Evolutionary conservation across 164 flowering plant species (phyloP), one percentile per base, ranked within the genome.

Genomic region (Vitis amurensis): DNA sequence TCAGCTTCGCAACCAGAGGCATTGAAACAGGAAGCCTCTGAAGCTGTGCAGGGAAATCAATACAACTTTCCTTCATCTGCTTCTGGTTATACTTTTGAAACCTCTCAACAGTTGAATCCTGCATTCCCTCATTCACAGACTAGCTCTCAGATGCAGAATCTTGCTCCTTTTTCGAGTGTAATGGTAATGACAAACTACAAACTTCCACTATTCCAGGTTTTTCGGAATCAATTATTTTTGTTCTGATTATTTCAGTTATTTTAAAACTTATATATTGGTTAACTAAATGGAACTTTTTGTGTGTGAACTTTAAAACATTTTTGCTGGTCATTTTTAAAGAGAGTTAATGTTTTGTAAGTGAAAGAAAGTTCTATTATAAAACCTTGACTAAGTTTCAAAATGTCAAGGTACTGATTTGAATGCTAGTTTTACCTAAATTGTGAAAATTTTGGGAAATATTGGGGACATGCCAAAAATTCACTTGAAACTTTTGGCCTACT

Each of bases 71-170:
- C 93, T 67, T 74, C 93, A 44, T 81, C 98, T 73, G 72, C 82
- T 48, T 81, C 91, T 69, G 86, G 81, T 57, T 96, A 88, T 74
- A 63, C 78, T 55, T 87, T 82, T 70, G 99, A 93, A 55, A 89
- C 69, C 65, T 61, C 74, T 49, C 86, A 85, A 55, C 96, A 85
- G 59, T 60, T 76, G 59, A 86, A 84, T 80, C 71, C 86, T 67
- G 79, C 87, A 50, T 85, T 78, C 70, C 57, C 74, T 66, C 86
- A 84, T 52, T 70, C 84, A 10, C 94, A 88, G 72, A 68, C 89
- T 55, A 81, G 83, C 70, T 75, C 93, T 59, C 95, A 91, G 76
- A 83, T 85, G 86, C 97, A 85, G 76, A 87, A 85, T 83, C 84
- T 79, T 53, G 66, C 89, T 77, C 84, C 88, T 2, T 87, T 88